Evolutionary conservation across 2,329 filamentous ascomycete genomes (phyloP).

Genomic region (Aspergillus bombycis): DNA sequence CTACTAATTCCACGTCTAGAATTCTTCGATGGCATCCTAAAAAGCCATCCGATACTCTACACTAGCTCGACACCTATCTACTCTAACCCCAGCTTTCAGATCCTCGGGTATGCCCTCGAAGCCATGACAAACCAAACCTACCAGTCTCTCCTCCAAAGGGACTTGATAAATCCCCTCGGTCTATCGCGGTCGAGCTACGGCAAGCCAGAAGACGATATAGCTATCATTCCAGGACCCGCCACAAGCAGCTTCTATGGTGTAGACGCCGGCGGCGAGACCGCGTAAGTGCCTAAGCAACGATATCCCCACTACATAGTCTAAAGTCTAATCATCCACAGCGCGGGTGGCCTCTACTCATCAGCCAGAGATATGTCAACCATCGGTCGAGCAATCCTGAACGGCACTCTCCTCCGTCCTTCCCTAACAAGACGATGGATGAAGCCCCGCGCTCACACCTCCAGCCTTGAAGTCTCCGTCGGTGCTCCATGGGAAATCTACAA

Average conservation of each 20-base stretch:
- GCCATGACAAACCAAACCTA: slow-evolving; percentile 44
- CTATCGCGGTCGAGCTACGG: not conserved
- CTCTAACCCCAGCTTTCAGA: slow-evolving; percentile 48
- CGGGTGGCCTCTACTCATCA: slow-evolving; percentile 29
- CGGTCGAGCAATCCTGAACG: slow-evolving; percentile 43
- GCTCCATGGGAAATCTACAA: not conserved
- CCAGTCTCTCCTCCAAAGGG: slow-evolving; percentile 38
- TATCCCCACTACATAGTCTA: not conserved
- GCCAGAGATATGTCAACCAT: slow-evolving; percentile 41
- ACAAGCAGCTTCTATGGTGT: not conserved
- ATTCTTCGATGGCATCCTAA: slow-evolving; percentile 23
- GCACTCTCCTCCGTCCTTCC: slow-evolving; percentile 34
- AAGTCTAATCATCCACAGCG: not conserved
- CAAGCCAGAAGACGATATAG: not conserved
- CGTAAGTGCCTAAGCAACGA: not conserved
- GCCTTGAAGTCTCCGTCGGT: not conserved
- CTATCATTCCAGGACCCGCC: not conserved
- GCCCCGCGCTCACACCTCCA: slow-evolving; percentile 21
- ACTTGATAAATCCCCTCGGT: slow-evolving; percentile 39
- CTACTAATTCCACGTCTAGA: not conserved
- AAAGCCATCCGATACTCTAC: slow-evolving; percentile 40
- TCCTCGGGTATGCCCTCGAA: slow-evolving; percentile 46
- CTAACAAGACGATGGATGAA: slow-evolving; percentile 48
- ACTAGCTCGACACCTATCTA: slow-evolving; percentile 51
- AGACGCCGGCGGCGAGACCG: not conserved